A percentile compares a stretch with the other conserved stretches of the same genome.
Conservation (phyloP, 78 protist genomes). For the Tieghemostelium lacteum region DNA sequence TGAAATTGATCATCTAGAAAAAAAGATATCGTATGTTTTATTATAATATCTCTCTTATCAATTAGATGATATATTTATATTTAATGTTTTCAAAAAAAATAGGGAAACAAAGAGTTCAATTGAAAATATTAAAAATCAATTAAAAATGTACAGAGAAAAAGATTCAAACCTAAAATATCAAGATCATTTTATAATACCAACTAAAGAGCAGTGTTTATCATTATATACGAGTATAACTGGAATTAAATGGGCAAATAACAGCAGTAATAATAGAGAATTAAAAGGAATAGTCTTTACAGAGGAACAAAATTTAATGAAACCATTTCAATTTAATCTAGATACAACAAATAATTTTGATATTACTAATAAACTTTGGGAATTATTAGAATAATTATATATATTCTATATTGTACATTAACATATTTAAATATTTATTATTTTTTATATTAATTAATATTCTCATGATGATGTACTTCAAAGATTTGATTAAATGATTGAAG, state of each 20-base stretch:
- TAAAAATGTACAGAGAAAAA: neutral
- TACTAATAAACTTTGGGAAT: conserved; percentile 16
- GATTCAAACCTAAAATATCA: conserved; percentile 5
- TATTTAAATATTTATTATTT: no score
- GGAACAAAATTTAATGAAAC: neutral
- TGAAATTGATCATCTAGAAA: neutral
- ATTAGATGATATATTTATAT: neutral
- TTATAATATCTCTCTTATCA: neutral
- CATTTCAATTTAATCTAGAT: neutral
- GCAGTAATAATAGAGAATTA: conserved; percentile 8
- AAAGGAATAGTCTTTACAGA: conserved; percentile 1
- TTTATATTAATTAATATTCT: no score
- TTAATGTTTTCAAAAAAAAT: neutral
- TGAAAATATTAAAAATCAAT: neutral
- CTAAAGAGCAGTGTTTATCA: conserved; percentile 16
- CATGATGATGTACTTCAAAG: no score
- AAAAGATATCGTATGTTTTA: conserved; percentile 6
- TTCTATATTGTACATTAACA: no score
- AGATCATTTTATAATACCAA: conserved; percentile 16
- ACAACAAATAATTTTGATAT: neutral
- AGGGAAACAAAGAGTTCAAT: conserved; percentile 1
- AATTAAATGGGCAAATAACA: conserved; percentile 29
- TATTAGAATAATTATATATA: conserved; percentile 1
- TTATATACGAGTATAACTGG: conserved; percentile 22
- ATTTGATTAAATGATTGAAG: no score